These are phyloP conservation scores for Podaxis sp. DNA, from an alignment of 768 basidiomycete species.

Conservation along the genomic window DNA sequence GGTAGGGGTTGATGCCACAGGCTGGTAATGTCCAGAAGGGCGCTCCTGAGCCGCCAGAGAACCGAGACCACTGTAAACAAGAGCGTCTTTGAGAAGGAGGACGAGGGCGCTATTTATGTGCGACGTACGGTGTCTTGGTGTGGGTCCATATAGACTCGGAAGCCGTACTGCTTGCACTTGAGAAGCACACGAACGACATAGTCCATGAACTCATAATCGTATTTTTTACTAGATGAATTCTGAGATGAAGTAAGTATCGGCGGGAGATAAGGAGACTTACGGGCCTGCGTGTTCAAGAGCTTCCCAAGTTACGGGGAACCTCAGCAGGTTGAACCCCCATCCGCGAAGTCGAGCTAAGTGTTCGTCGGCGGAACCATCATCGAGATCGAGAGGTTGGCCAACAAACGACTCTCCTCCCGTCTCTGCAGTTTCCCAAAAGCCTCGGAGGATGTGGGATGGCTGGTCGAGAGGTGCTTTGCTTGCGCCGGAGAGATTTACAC, in stretches of 20 bases:
- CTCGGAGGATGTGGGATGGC: slow-evolving; percentile 65
- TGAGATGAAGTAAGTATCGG: slow-evolving; percentile 8
- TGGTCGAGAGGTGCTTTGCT: slow-evolving; percentile 78
- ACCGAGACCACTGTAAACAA: slow-evolving; percentile 83
- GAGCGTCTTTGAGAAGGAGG: background rate
- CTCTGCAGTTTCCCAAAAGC: slow-evolving; percentile 83
- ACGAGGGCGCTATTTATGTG: background rate
- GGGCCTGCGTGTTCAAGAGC: slow-evolving; percentile 91
- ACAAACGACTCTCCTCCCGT: slow-evolving; percentile 67
- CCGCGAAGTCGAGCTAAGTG: slow-evolving; percentile 82
- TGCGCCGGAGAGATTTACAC: slow-evolving; percentile 92
- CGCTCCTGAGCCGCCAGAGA: slow-evolving; percentile 91
- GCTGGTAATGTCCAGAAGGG: slow-evolving; percentile 92
- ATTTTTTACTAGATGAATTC: slow-evolving; percentile 60
- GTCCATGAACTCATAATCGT: slow-evolving; percentile 90
- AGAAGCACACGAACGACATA: slow-evolving; percentile 85
- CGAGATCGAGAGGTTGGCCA: slow-evolving; percentile 76
- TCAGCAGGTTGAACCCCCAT: slow-evolving; percentile 92
- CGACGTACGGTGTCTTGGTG: slow-evolving; percentile 89
- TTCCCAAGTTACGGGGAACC: slow-evolving; percentile 93
- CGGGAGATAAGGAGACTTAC: slow-evolving; percentile 51
- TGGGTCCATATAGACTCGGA: slow-evolving; percentile 90
- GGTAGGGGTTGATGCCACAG: slow-evolving; percentile 84
- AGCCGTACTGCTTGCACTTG: slow-evolving; percentile 91
- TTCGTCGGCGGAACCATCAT: slow-evolving; percentile 81